Percentiles rank a stretch among this genome's conserved stretches.
Evolutionary conservation across 345 rosid genomes (phyloP).

Genomic region (Mallotus nudiflorus): DNA sequence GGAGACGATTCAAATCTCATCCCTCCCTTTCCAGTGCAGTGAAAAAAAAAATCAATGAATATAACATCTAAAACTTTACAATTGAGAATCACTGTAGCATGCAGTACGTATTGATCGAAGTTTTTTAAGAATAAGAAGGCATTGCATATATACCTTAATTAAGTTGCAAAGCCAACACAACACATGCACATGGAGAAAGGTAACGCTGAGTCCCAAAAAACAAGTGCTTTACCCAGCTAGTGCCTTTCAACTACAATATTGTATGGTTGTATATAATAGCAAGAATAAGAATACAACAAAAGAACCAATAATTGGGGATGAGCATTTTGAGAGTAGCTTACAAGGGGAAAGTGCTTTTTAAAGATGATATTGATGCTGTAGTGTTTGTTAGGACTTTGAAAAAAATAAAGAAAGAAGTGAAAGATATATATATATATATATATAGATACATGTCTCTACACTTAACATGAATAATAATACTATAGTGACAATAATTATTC

Average conservation of each 20-base stretch:
- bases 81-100: too few relatives aligned
- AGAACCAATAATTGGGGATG: not conserved
- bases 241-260: not conserved
- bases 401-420: slow-evolving; percentile 10
- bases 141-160: not conserved
- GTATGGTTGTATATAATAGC: not conserved
- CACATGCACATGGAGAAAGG: slow-evolving; percentile 20
- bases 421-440: not conserved
- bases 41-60: too few relatives aligned
- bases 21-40: too few relatives aligned
- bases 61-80: too few relatives aligned
- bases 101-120: too few relatives aligned
- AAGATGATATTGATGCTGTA: slow-evolving; percentile 19
- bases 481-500: too few relatives aligned
- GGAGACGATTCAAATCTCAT: too few relatives aligned
- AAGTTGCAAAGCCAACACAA: slow-evolving; percentile 12
- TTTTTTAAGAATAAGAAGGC: too few relatives aligned
- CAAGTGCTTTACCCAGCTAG: not conserved
- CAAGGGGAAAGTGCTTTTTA: not conserved
- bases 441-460: too few relatives aligned
- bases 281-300: too few relatives aligned
- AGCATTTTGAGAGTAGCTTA: not conserved
- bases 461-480: too few relatives aligned
- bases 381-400: slow-evolving; percentile 28
- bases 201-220: slow-evolving; percentile 20